These are phyloP conservation scores for Populus simonii DNA, from an alignment of 345 rosid genomes.

Conservation along the genomic window DNA sequence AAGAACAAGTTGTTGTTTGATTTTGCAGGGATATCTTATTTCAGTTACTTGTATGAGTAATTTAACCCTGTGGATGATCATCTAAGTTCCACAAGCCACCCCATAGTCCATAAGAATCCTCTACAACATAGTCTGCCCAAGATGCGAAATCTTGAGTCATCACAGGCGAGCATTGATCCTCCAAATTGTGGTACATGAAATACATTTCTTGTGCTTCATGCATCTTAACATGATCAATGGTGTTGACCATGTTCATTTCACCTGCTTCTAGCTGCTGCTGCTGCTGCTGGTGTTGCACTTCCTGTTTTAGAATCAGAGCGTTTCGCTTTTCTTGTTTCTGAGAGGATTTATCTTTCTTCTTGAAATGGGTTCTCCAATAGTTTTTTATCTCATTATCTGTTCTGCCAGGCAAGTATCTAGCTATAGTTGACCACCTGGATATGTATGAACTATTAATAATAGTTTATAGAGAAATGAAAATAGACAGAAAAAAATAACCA, in stretches of 20 bases:
- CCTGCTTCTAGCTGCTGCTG: slow-evolving; percentile 10
- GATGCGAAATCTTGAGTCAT: slow-evolving; percentile 26
- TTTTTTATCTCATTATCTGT: slow-evolving; percentile 95
- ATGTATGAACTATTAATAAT: neutral
- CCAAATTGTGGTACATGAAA: slow-evolving; percentile 21
- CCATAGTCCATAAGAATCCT: slow-evolving; percentile 40
- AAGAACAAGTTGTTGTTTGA: slow-evolving; percentile 18
- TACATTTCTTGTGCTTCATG: slow-evolving; percentile 12
- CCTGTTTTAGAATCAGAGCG: slow-evolving; percentile 25
- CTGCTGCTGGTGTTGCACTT: slow-evolving; percentile 20
- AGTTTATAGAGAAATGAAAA: neutral
- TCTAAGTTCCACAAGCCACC: slow-evolving; percentile 36
- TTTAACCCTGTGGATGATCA: slow-evolving; percentile 12
- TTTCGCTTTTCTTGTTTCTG: slow-evolving; percentile 34
- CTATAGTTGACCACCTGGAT: slow-evolving; percentile 85
- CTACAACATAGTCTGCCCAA: slow-evolving; percentile 29
- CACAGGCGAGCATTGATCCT: slow-evolving; percentile 32
- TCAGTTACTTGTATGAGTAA: slow-evolving; percentile 10
- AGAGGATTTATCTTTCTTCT: slow-evolving; percentile 45
- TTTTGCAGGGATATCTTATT: slow-evolving; percentile 28
- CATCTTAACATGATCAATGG: neutral
- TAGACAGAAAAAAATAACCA: neutral
- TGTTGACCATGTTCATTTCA: neutral
- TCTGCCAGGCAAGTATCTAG: slow-evolving; percentile 85
- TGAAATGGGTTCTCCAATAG: slow-evolving; percentile 90